phyloP scores from a whole-genome alignment of 1,139 yeast species.

The Suhomyces bokatorum region DNA sequence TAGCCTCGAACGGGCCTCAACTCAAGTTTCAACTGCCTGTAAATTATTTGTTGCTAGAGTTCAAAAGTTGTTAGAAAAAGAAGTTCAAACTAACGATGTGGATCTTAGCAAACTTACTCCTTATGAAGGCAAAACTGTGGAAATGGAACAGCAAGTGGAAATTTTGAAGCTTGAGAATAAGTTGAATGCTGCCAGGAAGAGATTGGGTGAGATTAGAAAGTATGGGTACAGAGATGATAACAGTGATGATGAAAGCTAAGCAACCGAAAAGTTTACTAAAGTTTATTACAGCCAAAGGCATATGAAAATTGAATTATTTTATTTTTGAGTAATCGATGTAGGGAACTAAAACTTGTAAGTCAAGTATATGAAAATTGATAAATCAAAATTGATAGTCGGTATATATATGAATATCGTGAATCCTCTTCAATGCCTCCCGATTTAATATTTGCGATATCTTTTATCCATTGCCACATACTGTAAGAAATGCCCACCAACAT shows the following conservation, averaged over 20 bases:
- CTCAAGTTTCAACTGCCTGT: conserved; percentile 73
- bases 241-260: conserved; percentile 47
- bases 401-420: no score
- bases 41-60: conserved; percentile 69
- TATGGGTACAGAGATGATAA: conserved; percentile 64
- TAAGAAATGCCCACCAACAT: no score
- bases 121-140: conserved; percentile 82
- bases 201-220: conserved; percentile 82
- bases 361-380: no score
- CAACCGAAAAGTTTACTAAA: no score
- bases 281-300: no score
- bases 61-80: conserved; percentile 54
- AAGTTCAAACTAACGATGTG: conserved; percentile 40
- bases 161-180: conserved; percentile 81
- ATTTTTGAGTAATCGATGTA: no score
- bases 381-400: no score
- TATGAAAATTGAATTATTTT: no score
- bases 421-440: no score
- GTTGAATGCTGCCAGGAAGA: conserved; percentile 69
- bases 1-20: conserved; percentile 66
- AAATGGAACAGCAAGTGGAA: conserved; percentile 94
- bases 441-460: no score
- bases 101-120: conserved; percentile 73
- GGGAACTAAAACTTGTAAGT: no score
- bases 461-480: no score